A percentile compares a stretch with the other conserved stretches of the same genome.
Evolutionary conservation across 495 filamentous ascomycete species (phyloP).

Genomic region (Xylaria scruposa): DNA sequence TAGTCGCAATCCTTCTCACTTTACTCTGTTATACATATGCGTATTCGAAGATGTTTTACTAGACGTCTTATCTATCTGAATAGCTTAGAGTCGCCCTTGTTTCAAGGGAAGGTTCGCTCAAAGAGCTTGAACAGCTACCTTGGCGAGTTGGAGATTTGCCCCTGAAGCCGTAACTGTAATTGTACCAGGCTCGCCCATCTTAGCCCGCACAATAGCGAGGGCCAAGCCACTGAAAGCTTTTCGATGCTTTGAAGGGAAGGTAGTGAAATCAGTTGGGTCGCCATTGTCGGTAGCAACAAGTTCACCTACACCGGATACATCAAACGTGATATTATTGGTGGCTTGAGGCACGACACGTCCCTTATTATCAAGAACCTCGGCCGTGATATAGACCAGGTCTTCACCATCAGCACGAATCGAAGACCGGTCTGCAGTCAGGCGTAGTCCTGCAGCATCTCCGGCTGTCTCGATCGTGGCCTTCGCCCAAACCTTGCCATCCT

Average conservation of each 20-base stretch:
- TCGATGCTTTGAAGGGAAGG: constrained; percentile 43
- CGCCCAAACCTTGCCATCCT: constrained; percentile 20
- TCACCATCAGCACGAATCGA: constrained; percentile 20
- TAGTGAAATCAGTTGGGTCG: constrained; percentile 45
- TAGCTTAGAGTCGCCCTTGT: neutral
- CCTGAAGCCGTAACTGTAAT: constrained; percentile 43
- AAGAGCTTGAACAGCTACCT: neutral
- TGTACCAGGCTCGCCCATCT: constrained; percentile 30
- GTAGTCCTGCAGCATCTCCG: constrained; percentile 8
- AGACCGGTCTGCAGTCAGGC: constrained; percentile 13
- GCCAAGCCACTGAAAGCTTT: constrained; percentile 49
- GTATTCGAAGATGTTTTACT: neutral
- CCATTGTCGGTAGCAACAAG: constrained; percentile 53
- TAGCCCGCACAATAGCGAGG: constrained; percentile 44
- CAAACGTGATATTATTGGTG: constrained; percentile 27
- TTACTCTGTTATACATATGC: neutral
- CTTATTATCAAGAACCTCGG: constrained; percentile 23
- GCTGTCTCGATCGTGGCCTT: constrained; percentile 11
- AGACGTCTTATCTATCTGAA: neutral
- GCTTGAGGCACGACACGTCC: neutral
- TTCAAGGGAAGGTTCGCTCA: neutral
- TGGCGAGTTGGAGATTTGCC: constrained; percentile 31
- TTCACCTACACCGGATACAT: constrained; percentile 40
- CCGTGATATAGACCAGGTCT: constrained; percentile 16
- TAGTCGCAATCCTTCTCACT: neutral